These are phyloP conservation scores for Penicillium crustosum DNA, from an alignment of 2,329 filamentous ascomycete species.

Conservation along the genomic window DNA sequence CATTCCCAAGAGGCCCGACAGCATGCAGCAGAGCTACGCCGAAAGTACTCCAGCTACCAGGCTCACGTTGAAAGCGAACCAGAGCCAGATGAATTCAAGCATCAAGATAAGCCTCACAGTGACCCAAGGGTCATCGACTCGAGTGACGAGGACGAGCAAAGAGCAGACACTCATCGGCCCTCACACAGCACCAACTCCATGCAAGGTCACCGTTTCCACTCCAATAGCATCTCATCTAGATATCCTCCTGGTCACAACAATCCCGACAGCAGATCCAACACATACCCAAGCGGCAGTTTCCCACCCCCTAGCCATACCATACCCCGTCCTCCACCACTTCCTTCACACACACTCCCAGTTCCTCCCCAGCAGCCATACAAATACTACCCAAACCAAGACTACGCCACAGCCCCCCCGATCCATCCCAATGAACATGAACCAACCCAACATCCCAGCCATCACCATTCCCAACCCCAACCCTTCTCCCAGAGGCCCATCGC, in stretches of 20 bases:
- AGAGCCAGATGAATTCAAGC: conserved; percentile 21
- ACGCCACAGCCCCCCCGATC: conserved; percentile 15
- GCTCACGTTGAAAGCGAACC: conserved; percentile 40
- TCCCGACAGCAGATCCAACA: conserved; percentile 7
- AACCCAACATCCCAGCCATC: conserved; percentile 1
- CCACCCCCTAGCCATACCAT: conserved; percentile 9
- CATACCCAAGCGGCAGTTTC: conserved; percentile 14
- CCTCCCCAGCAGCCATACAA: conserved; percentile 13
- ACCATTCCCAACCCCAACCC: conserved; percentile 7
- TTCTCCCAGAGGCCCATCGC: conserved; percentile 17
- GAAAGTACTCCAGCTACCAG: conserved; percentile 36
- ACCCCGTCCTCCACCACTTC: conserved; percentile 7
- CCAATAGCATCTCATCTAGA: conserved; percentile 15
- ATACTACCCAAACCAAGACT: conserved; percentile 11
- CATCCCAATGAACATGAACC: conserved; percentile 13
- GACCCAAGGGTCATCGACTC: conserved; percentile 11
- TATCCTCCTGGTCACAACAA: conserved; percentile 6
- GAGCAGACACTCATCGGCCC: conserved; percentile 3
- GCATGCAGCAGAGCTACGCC: conserved; percentile 32
- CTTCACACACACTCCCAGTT: not conserved
- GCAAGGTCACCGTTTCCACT: conserved; percentile 14
- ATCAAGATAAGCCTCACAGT: conserved; percentile 5
- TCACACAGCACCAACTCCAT: conserved; percentile 1
- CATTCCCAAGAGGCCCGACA: conserved; percentile 40
- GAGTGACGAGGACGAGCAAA: conserved; percentile 21